Evolutionary conservation across 805 yeast species (phyloP).

Genomic region (Nakazawaea populi): DNA sequence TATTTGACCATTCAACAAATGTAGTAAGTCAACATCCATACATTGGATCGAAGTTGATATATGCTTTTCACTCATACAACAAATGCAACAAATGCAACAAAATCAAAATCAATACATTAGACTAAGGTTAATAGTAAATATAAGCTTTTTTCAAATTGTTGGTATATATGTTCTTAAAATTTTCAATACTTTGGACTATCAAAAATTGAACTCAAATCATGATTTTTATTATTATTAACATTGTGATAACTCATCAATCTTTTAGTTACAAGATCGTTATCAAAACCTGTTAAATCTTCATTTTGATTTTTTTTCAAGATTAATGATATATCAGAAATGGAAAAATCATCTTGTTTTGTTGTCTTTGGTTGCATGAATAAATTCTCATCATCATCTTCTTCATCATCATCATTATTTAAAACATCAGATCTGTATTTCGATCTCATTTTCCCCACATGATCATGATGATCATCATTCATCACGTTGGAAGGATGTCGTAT

Average conservation of each 20-base stretch:
- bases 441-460: neutral
- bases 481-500: neutral
- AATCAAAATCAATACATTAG: too few relatives aligned
- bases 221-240: neutral
- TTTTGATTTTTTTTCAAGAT: slow-evolving; percentile 2
- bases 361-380: neutral
- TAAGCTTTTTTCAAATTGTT: too few relatives aligned
- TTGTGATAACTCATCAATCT: neutral
- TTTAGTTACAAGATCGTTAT: slow-evolving; percentile 3
- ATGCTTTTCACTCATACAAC: too few relatives aligned
- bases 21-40: too few relatives aligned
- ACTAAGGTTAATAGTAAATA: too few relatives aligned
- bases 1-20: too few relatives aligned
- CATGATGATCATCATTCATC: too few relatives aligned
- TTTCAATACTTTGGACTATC: neutral
- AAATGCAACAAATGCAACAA: too few relatives aligned
- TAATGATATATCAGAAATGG: slow-evolving; percentile 5
- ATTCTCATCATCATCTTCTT: neutral
- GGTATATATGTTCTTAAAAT: too few relatives aligned
- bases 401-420: neutral
- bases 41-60: too few relatives aligned
- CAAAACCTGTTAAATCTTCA: slow-evolving; percentile 9
- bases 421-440: slow-evolving; percentile 2
- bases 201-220: neutral
- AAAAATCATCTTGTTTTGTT: neutral